Evolutionary conservation across 1,284 basidiomycete species (phyloP), one percentile per base, ranked within the genome.

Genomic region (Austroboletus niveus): DNA sequence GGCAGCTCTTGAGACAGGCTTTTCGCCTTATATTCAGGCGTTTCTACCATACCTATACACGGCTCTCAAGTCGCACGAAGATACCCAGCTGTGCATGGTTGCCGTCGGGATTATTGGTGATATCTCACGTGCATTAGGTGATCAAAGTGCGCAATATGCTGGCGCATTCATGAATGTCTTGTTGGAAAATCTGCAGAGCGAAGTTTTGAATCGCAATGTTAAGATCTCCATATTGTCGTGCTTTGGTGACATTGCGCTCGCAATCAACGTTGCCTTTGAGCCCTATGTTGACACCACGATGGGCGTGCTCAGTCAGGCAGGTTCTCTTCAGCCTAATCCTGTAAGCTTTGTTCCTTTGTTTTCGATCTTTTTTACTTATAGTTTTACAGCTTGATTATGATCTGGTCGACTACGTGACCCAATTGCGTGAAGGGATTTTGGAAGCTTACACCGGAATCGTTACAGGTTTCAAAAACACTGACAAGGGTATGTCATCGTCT

Each of bases 391-490:
- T 86, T 48, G 93, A 95, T 67, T 92, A 86, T 60, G 94, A 96
- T 58, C 81, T 94, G 55, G 80, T 94, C 54, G 96, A 99, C 61
- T 99, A 99, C 69, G 92, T 98, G 53, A 83, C 85, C 56, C 83
- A 84, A 48, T 80, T 99, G 56, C 85, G 96, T 38, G 96, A 99
- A 68, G 93, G 94, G 42, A 98, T 99, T 59, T 77, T 98, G 39
- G 97, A 99, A 70, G 95, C 96, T 4, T 98, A 98, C 66, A 95
- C 92, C 9, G 95, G 97, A 44, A 90, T 98, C 57, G 85, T 98
- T 53, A 89, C 92, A 43, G 94, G 92, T 8, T 76, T 98, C 67
- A 94, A 95, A 74, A 83, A 85, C 57, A 89, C 87, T 5, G 82
- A 87, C 36, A 87, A 92, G 71, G 78, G 89, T 88, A 62, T 54